phyloP scores from a whole-genome alignment of 1,284 basidiomycete genomes.

The Apiotrichum porosum region DNA sequence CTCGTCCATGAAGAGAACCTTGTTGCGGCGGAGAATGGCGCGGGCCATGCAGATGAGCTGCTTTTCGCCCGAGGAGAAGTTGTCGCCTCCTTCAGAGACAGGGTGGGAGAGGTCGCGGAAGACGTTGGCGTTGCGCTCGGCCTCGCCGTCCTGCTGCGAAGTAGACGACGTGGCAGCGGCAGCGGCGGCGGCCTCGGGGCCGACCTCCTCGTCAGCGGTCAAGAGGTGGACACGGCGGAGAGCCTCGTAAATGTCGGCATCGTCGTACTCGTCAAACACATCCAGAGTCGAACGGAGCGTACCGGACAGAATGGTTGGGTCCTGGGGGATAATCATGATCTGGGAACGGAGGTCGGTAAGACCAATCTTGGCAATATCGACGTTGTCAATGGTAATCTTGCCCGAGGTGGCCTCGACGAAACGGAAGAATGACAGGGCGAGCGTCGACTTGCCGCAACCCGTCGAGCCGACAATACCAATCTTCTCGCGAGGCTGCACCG shows the following conservation, averaged over 20 bases:
- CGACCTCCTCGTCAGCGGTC: conserved; percentile 45
- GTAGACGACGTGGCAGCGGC: conserved; percentile 23
- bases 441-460: conserved; percentile 68
- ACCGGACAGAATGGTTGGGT: conserved; percentile 83
- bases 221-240: conserved; percentile 83
- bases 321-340: conserved; percentile 93
- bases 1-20: conserved; percentile 76
- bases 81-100: conserved; percentile 69
- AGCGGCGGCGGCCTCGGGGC: conserved; percentile 49
- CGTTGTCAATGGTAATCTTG: conserved; percentile 75
- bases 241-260: conserved; percentile 79
- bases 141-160: conserved; percentile 20
- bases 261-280: conserved; percentile 82
- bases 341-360: conserved; percentile 71
- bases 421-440: conserved; percentile 90
- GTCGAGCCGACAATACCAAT: conserved; percentile 86
- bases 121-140: conserved; percentile 68
- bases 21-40: conserved; percentile 69
- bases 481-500: conserved; percentile 62
- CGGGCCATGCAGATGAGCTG: conserved; percentile 79
- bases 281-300: conserved; percentile 83
- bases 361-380: conserved; percentile 78
- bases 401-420: conserved; percentile 86
- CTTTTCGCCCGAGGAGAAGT: conserved; percentile 85
- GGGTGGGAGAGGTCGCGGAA: conserved; percentile 79